A percentile compares a stretch with the other conserved stretches of the same genome.
phyloP scores from a whole-genome alignment of 2,329 filamentous ascomycete genomes.

The Helicocarpus griseus region DNA sequence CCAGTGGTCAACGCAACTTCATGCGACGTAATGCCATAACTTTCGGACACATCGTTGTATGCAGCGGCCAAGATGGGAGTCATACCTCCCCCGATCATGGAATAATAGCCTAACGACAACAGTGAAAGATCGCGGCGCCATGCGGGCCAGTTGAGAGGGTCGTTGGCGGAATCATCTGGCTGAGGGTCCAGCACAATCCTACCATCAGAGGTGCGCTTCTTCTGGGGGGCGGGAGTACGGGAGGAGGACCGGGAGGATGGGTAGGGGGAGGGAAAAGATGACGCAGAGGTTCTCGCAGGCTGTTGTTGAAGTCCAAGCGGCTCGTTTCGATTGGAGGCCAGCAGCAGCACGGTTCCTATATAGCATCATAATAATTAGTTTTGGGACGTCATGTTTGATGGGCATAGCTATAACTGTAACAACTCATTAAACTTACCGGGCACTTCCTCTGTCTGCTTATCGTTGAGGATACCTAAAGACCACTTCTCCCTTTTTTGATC shows the following conservation, averaged over 20 bases:
- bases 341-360: conserved; percentile 51
- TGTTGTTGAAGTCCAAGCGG: conserved; percentile 53
- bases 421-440: conserved; percentile 50
- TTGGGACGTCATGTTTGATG: neutral
- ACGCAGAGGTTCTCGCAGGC: conserved; percentile 49
- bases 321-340: conserved; percentile 53
- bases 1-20: conserved; percentile 79
- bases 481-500: conserved; percentile 32
- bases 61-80: conserved; percentile 84
- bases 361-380: neutral
- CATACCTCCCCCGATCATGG: conserved; percentile 86
- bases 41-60: conserved; percentile 67
- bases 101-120: conserved; percentile 79
- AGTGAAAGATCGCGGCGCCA: conserved; percentile 74
- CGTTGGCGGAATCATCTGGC: conserved; percentile 80
- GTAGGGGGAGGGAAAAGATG: conserved; percentile 41
- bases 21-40: conserved; percentile 57
- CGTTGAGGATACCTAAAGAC: conserved; percentile 73
- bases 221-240: conserved; percentile 25
- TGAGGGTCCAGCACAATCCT: conserved; percentile 83
- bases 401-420: neutral
- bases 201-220: conserved; percentile 73
- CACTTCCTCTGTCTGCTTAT: conserved; percentile 72
- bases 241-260: conserved; percentile 32
- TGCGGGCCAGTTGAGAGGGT: conserved; percentile 82